Percentiles rank a stretch among this genome's conserved stretches.
Conservation (phyloP, 192 early-diverging fungal genomes). For the Tieghemiomyces parasiticus region DNA sequence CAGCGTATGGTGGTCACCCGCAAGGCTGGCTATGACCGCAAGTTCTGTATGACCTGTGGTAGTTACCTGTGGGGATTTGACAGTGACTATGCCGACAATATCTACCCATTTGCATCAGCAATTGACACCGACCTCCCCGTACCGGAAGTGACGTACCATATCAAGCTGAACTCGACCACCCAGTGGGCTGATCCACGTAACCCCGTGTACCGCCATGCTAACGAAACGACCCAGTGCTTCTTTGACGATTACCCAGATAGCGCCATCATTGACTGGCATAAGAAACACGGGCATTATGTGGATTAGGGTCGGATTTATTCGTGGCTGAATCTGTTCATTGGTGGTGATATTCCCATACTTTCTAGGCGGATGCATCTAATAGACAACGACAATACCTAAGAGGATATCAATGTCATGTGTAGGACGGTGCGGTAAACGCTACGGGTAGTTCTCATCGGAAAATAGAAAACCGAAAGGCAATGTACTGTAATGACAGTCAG, state of each 20-base stretch:
- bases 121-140: constrained; percentile 39
- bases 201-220: background rate
- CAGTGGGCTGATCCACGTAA: constrained; percentile 30
- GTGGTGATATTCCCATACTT: no score
- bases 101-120: constrained; percentile 24
- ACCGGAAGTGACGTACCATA: constrained; percentile 18
- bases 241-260: constrained; percentile 35
- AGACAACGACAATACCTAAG: no score
- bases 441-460: no score
- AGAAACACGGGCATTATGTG: constrained; percentile 19
- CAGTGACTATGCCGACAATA: constrained; percentile 12
- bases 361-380: no score
- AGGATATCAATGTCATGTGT: no score
- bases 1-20: no score
- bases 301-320: no score
- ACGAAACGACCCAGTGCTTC: constrained; percentile 14
- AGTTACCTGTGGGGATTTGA: constrained; percentile 31
- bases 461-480: no score
- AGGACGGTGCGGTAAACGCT: no score
- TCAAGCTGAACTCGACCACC: constrained; percentile 28
- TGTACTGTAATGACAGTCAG: no score
- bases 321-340: no score
- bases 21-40: constrained; percentile 28
- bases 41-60: constrained; percentile 41
- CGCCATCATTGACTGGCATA: constrained; percentile 44